A percentile compares a stretch with the other conserved stretches of the same genome.
Evolutionary conservation across 2,329 filamentous ascomycete species (phyloP).

Genomic region (Myriangium duriaei): DNA sequence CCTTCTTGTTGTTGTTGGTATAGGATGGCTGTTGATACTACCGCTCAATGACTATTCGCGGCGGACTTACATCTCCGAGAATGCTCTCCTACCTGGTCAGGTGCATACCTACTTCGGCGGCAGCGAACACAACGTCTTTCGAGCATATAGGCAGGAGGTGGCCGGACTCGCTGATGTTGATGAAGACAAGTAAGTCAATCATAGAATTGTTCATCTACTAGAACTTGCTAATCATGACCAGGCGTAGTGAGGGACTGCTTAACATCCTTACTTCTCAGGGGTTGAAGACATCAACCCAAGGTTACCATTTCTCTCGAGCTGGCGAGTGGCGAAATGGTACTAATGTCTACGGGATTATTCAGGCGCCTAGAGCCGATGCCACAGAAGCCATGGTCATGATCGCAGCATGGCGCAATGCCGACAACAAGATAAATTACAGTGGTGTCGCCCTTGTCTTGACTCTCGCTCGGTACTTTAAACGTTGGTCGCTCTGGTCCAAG

Average conservation of each 20-base stretch:
- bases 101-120: conserved; percentile 97
- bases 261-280: conserved; percentile 66
- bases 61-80: conserved; percentile 92
- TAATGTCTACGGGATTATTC: conserved; percentile 87
- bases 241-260: conserved; percentile 55
- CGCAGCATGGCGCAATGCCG: conserved; percentile 74
- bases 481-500: conserved; percentile 98
- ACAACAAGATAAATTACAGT: conserved; percentile 67
- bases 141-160: conserved; percentile 78
- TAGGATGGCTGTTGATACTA: conserved; percentile 80
- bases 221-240: conserved; percentile 19
- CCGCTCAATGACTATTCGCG: conserved; percentile 86
- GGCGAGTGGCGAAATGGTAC: conserved; percentile 64
- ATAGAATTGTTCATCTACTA: too few relatives aligned
- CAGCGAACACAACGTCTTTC: conserved; percentile 88
- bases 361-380: conserved; percentile 86
- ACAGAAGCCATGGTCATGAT: conserved; percentile 94
- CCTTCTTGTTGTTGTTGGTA: conserved; percentile 70
- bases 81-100: conserved; percentile 86
- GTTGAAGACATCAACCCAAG: conserved; percentile 76
- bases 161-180: conserved; percentile 42
- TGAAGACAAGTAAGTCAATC: conserved; percentile 26
- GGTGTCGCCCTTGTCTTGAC: conserved; percentile 79
- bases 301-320: conserved; percentile 71
- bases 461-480: conserved; percentile 86